These are phyloP conservation scores for Heimioporus retisporus DNA, from an alignment of 1,284 basidiomycete genomes.

Conservation along the genomic window DNA sequence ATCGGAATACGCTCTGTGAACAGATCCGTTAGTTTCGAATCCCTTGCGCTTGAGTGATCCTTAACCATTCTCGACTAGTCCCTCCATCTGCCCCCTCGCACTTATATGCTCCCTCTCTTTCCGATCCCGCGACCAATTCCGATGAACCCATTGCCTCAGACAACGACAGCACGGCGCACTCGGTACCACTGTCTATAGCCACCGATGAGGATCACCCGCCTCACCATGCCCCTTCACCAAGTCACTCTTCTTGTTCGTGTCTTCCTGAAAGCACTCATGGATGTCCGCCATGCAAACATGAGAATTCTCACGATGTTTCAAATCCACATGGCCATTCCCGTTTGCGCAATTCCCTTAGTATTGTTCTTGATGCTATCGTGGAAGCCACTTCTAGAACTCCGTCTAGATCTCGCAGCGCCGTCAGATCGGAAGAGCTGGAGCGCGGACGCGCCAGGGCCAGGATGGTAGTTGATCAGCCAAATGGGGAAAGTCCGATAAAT, in stretches of 20 bases:
- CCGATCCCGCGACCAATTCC: conserved; percentile 3
- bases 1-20: conserved; percentile 7
- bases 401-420: conserved; percentile 17
- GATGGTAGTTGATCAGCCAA: conserved; percentile 3
- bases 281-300: not conserved
- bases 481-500: conserved; percentile 8
- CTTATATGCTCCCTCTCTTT: not conserved
- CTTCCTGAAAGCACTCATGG: conserved; percentile 15
- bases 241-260: not conserved
- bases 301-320: conserved; percentile 6
- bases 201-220: not conserved
- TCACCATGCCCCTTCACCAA: not conserved
- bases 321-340: conserved; percentile 33
- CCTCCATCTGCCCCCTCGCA: conserved; percentile 8
- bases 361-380: conserved; percentile 50
- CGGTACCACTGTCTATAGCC: not conserved
- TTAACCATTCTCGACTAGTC: conserved; percentile 1
- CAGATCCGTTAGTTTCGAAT: not conserved
- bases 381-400: conserved; percentile 33
- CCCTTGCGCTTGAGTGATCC: not conserved
- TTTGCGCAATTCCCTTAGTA: conserved; percentile 49
- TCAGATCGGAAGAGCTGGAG: conserved; percentile 26
- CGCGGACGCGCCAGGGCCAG: conserved; percentile 36
- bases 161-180: not conserved
- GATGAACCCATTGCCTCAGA: conserved; percentile 23